phyloP scores from a whole-genome alignment of 441 rosid genomes.

The Erodium trifolium region DNA sequence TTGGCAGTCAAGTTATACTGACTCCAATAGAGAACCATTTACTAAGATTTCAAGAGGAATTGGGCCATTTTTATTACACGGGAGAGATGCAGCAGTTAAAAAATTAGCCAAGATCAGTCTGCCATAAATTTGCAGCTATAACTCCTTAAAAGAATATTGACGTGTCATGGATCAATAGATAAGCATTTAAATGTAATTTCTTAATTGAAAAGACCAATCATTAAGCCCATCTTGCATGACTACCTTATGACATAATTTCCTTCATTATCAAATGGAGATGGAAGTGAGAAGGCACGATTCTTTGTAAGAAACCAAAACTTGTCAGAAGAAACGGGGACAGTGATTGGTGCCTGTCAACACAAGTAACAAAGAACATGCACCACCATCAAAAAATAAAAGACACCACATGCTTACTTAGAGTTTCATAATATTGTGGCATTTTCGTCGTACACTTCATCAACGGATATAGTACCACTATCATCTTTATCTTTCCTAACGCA shows the following conservation, averaged over 20 bases:
- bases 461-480: background rate
- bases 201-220: slow-evolving; percentile 2
- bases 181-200: slow-evolving; percentile 1
- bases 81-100: no score
- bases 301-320: slow-evolving; percentile 81
- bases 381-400: slow-evolving; percentile 10
- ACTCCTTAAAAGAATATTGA: background rate
- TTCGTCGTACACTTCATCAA: background rate
- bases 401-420: background rate
- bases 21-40: no score
- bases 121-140: background rate
- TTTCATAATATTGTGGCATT: background rate
- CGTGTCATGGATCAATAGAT: slow-evolving; percentile 2
- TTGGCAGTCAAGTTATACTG: no score
- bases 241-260: slow-evolving; percentile 93
- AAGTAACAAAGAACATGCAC: slow-evolving; percentile 17
- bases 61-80: no score
- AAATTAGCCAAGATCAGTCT: no score
- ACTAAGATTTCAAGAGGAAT: no score
- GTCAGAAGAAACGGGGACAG: slow-evolving; percentile 73
- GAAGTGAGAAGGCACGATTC: slow-evolving; percentile 70
- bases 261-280: slow-evolving; percentile 74
- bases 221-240: slow-evolving; percentile 2
- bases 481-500: background rate
- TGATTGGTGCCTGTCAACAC: slow-evolving; percentile 61